These are phyloP conservation scores for Epichloe baconii DNA, from an alignment of 2,329 filamentous ascomycete species.

Conservation along the genomic window DNA sequence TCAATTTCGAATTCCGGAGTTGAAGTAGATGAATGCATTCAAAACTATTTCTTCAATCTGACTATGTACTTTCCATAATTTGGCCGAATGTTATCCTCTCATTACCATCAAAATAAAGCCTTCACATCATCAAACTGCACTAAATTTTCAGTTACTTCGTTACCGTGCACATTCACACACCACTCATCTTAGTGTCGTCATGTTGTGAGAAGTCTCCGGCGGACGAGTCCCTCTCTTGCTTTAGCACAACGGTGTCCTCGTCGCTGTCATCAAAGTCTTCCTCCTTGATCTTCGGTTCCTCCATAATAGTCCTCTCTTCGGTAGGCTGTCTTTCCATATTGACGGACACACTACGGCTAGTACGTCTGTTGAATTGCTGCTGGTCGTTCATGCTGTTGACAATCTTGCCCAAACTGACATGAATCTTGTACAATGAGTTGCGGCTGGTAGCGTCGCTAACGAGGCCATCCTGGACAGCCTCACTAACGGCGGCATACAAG, in stretches of 20 bases:
- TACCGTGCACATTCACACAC: neutral
- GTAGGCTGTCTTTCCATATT: constrained; percentile 15
- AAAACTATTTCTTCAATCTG: neutral
- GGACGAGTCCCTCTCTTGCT: constrained; percentile 22
- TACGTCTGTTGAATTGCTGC: constrained; percentile 23
- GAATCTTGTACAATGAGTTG: constrained; percentile 55
- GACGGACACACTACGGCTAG: constrained; percentile 32
- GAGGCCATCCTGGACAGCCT: constrained; percentile 50
- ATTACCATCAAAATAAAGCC: neutral
- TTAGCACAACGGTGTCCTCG: constrained; percentile 19
- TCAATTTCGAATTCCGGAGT: neutral
- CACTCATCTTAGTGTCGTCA: constrained; percentile 21
- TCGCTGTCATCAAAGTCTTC: constrained; percentile 29
- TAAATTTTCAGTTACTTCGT: neutral
- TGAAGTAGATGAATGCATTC: neutral
- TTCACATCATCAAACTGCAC: neutral
- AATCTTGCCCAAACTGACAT: constrained; percentile 54
- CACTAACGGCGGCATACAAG: constrained; percentile 43
- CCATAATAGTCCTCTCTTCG: constrained; percentile 26
- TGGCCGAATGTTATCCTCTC: neutral
- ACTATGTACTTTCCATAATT: neutral
- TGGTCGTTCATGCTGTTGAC: constrained; percentile 44
- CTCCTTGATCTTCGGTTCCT: constrained; percentile 34
- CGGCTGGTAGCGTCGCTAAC: constrained; percentile 47
- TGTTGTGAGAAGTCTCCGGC: constrained; percentile 29